Evolutionary conservation across 2,329 filamentous ascomycete genomes (phyloP), one percentile per base, ranked within the genome.

Genomic region (Xylariaceae sp.): DNA sequence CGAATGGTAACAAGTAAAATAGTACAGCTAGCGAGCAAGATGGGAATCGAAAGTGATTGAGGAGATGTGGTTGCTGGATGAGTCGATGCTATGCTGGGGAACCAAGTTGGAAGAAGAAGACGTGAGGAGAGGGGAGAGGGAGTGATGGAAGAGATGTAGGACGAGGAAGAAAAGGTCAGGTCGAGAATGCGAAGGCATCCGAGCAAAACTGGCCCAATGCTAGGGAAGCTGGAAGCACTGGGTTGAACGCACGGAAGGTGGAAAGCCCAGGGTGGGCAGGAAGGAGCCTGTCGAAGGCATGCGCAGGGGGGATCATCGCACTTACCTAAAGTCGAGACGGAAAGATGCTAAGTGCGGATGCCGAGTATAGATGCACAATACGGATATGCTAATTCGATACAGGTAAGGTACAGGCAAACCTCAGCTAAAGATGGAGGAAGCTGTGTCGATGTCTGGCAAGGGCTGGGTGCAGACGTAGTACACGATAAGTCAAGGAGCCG

Each of bases 11-110:
- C 73, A 76, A 78, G 74, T 76, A 78, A 77, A 75, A 80, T 79
- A 76, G 77, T 76, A 75, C 75, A 79, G 77, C 76, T 81, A 80
- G 76, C 74, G 71, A 80, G 77, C 79, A 81, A 81, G 74, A 77
- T 77, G 75, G 70, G 70, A 67, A 67, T 68, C 67, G 69, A 74
- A 58, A 76, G 74, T 74, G 73, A 73, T 65, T 71, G 71, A 68
- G 68, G 65, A 65, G 67, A 66, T 65, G 65, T 51, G 55, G 61
- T 58, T 65, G 67, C 58, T 69, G 70, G 67, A 67, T 70, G 71
- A 69, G 66, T 67, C 69, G 76, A 76, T 80, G 76, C 71, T 79
- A 71, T 72, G 69, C 68, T 66, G 67, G 69, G 61, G 64, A 67
- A 66, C 58, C 57, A 66, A 68, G 61, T 65, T 57, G 63, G 52